A percentile compares a stretch with the other conserved stretches of the same genome.
phyloP scores from a whole-genome alignment of 345 rosid genomes.

The Noccaea bulbosa region DNA sequence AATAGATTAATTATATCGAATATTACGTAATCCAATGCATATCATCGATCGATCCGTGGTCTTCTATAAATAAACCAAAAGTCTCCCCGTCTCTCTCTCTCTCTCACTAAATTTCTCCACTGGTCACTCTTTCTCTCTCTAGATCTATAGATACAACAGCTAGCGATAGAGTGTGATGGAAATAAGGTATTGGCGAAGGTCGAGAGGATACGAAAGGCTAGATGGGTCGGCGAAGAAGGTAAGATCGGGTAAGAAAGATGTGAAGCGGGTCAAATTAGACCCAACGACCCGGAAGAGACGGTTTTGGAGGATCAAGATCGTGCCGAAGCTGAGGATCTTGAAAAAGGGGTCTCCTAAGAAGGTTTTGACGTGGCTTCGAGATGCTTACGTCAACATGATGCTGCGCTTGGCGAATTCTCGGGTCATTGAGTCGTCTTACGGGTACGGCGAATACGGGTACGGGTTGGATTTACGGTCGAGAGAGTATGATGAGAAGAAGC shows the following conservation, averaged over 20 bases:
- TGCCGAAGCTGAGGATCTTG: constrained; percentile 53
- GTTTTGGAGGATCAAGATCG: constrained; percentile 58
- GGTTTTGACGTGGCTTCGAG: constrained; percentile 60
- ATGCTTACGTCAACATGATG: constrained; percentile 79
- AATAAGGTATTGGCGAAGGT: constrained; percentile 50
- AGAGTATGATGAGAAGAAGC: constrained; percentile 61
- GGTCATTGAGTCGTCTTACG: constrained; percentile 42
- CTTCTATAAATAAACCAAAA: constrained; percentile 33
- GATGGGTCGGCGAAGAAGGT: constrained; percentile 39
- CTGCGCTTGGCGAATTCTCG: constrained; percentile 54
- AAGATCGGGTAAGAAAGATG: constrained; percentile 15
- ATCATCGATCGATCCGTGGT: constrained; percentile 33
- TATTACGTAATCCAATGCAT: constrained; percentile 21
- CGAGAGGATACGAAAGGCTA: constrained; percentile 55
- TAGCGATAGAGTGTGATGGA: constrained; percentile 27
- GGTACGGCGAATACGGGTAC: constrained; percentile 38
- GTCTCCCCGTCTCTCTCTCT: constrained; percentile 29
- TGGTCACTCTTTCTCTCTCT: constrained; percentile 10
- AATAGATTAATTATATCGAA: constrained; percentile 17
- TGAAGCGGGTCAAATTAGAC: constrained; percentile 39
- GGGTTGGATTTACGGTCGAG: constrained; percentile 45
- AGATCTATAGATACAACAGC: background rate
- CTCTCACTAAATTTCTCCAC: constrained; percentile 20
- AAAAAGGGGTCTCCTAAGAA: constrained; percentile 53
- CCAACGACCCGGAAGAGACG: constrained; percentile 42